Percentiles rank a stretch among this genome's conserved stretches.
Conservation (phyloP, 1,139 yeast species). For the Geotrichum cucujoidarum region DNA sequence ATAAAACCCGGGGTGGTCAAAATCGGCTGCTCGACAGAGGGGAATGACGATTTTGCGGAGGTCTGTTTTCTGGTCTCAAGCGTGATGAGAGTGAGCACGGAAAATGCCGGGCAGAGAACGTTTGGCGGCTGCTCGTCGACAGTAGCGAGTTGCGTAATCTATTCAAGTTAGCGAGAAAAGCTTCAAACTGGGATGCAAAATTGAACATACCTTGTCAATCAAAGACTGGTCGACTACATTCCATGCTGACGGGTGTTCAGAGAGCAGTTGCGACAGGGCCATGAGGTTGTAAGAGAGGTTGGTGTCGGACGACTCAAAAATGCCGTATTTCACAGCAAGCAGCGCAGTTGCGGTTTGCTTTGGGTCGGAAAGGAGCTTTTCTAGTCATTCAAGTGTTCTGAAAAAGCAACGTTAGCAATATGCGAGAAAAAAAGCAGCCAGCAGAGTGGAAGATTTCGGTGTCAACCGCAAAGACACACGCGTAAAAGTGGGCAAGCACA, state of each 20-base stretch:
- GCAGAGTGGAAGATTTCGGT: conserved; percentile 5
- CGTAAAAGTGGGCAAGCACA: too few relatives aligned
- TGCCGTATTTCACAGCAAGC: conserved; percentile 31
- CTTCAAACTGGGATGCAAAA: background rate
- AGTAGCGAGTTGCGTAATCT: conserved; percentile 22
- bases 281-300: conserved; percentile 28
- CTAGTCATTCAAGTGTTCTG: conserved; percentile 17
- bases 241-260: conserved; percentile 29
- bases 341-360: conserved; percentile 31
- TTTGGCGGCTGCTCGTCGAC: conserved; percentile 23
- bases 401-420: background rate
- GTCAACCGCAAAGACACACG: conserved; percentile 5
- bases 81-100: conserved; percentile 28
- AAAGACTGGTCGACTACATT: conserved; percentile 30
- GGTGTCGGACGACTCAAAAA: conserved; percentile 28
- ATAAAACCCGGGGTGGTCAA: conserved; percentile 22
- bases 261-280: conserved; percentile 27
- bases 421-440: background rate
- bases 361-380: conserved; percentile 29
- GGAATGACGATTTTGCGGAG: conserved; percentile 19
- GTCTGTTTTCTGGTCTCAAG: conserved; percentile 24
- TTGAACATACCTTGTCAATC: conserved; percentile 23
- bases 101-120: conserved; percentile 30
- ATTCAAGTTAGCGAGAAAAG: background rate
- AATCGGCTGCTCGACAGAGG: conserved; percentile 25